Base-by-base conservation (phyloP, 2,329 filamentous ascomycete species). In the Sclerotinia trifoliorum region DNA sequence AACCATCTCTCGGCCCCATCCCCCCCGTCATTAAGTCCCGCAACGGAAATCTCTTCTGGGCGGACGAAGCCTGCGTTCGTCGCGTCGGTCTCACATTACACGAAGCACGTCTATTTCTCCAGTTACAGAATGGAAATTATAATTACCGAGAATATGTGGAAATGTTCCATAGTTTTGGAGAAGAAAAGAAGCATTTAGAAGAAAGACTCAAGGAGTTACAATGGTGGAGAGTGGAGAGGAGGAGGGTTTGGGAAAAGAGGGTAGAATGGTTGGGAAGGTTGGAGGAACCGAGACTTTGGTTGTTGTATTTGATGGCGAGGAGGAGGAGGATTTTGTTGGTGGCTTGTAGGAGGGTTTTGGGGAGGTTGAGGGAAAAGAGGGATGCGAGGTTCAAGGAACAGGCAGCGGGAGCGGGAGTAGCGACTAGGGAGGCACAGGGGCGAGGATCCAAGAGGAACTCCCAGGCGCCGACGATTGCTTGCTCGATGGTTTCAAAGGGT, bases 41-140 rank as follows among this genome's bases (percentile, higher is more conserved):
- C 3, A 72, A 74, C 42, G 73, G 73, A 4, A 73, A 74, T 42
- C 68, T 74, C 44, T 74, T 74, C 64, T 74, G 71, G 73, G 73
- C 72, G 0, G 73, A 74, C 51, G 71, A 74, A 46, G 67, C 69
- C 67, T 74, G 73, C 48, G 70, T 69, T 4, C 69, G 73, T 32
- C 70, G 73, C 24, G 70, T 74, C 1, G 73, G 73, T 4, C 70
- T 74, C 44, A 72, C 72, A 3, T 68, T 68, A 1, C 70, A 70
- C 15, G 73, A 74, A 68, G 72, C 71, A 4, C 68, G 70, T 7
- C 69, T 74, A 24, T 72, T 74, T 56, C 49, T 74, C 11, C 69
- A 69, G 5, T 52, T 74, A 6, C 65, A 72, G 63, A 70, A 68
- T 1, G 73, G 73, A 44, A 69, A 67, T 35, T 72, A 64, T 60